Conservation (phyloP, 805 yeast genomes). For the Torulaspora franciscae region DNA sequence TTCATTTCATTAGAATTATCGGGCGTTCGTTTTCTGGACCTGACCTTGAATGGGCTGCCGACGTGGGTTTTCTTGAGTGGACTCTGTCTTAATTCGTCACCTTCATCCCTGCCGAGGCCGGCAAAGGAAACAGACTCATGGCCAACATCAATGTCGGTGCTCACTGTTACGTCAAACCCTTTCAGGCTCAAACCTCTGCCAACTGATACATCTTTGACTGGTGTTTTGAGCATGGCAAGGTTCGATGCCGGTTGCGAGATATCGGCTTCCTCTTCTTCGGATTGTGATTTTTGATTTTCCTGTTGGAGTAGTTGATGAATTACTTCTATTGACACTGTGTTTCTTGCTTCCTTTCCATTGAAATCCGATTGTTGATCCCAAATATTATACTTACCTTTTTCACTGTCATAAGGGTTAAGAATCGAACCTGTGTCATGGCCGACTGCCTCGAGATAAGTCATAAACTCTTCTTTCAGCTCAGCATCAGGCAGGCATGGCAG, state of each 20-base stretch:
- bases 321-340: conserved; percentile 13
- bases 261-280: background rate
- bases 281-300: conserved; percentile 2
- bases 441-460: conserved; percentile 12
- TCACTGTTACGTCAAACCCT: conserved; percentile 19
- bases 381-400: conserved; percentile 10
- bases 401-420: conserved; percentile 1
- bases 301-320: conserved; percentile 11
- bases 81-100: conserved; percentile 8
- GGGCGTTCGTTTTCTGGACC: conserved; percentile 5
- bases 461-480: conserved; percentile 20
- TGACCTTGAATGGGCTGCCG: conserved; percentile 31
- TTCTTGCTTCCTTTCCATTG: conserved; percentile 6
- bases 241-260: background rate
- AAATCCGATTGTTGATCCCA: conserved; percentile 16
- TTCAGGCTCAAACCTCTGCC: conserved; percentile 22
- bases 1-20: background rate
- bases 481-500: conserved; percentile 9
- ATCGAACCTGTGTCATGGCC: conserved; percentile 15
- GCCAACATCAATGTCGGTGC: conserved; percentile 13
- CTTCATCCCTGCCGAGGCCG: background rate
- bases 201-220: conserved; percentile 22
- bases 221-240: conserved; percentile 18
- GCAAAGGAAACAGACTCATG: conserved; percentile 5
- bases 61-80: conserved; percentile 21